Evolutionary conservation across 139 green algal genomes (phyloP).

Genomic region (Spirogloea muscicola): DNA sequence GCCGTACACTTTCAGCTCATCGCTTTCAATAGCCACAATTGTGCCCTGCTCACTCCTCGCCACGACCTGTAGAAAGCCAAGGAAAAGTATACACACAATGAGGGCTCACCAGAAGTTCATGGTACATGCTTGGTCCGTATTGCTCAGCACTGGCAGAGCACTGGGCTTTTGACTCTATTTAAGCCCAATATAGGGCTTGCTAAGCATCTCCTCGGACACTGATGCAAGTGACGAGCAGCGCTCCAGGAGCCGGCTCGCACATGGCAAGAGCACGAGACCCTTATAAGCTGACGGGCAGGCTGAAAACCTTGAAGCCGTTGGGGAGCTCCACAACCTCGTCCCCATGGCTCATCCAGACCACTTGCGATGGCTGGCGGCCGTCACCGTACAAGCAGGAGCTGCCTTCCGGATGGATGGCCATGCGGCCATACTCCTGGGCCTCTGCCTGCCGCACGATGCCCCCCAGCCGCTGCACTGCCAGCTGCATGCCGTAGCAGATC

Average conservation of each 20-base stretch:
- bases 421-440: conserved; percentile 95
- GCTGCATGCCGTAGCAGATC: conserved; percentile 98
- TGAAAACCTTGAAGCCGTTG: conserved; percentile 81
- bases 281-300: too few species aligned
- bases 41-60: conserved; percentile 64
- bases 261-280: too few species aligned
- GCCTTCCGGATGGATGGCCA: conserved; percentile 73
- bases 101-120: too few species aligned
- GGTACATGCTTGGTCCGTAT: too few species aligned
- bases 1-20: conserved; percentile 73
- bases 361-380: conserved; percentile 48
- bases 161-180: too few species aligned
- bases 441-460: conserved; percentile 70
- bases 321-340: conserved; percentile 86
- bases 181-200: too few species aligned
- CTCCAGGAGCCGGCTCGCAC: too few species aligned
- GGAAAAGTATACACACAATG: too few species aligned
- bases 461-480: conserved; percentile 69
- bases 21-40: conserved; percentile 90
- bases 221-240: too few species aligned
- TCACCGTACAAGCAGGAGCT: conserved; percentile 64
- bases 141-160: too few species aligned
- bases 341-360: conserved; percentile 99
- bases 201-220: too few species aligned
- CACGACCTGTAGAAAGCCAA: too few species aligned